phyloP scores from a whole-genome alignment of 2,329 filamentous ascomycete genomes.

The Lachnellula hyalina region DNA sequence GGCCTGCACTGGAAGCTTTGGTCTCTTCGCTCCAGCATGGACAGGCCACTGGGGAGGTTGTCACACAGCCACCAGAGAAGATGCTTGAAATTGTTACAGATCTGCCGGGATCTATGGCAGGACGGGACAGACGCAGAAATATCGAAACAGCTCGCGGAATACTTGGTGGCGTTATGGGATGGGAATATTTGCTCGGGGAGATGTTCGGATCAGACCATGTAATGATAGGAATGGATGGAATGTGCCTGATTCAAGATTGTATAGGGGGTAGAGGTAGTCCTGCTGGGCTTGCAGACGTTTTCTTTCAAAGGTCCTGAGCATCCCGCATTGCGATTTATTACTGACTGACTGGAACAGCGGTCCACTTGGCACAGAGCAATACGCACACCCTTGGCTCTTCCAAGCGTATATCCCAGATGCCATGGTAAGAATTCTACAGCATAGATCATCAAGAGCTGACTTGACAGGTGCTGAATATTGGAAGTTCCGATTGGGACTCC shows the following conservation, averaged over 20 bases:
- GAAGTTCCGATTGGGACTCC: constrained; percentile 29
- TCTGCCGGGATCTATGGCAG: constrained; percentile 21
- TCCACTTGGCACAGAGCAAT: constrained; percentile 28
- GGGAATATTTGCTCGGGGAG: constrained; percentile 34
- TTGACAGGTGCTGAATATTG: constrained; percentile 31
- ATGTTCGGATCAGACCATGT: constrained; percentile 34
- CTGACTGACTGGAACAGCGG: constrained; percentile 19
- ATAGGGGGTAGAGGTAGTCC: constrained; percentile 30
- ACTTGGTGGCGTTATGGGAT: constrained; percentile 27
- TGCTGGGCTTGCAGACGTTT: constrained; percentile 23
- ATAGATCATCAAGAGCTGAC: neutral
- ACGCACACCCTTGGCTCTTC: constrained; percentile 33
- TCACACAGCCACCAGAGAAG: constrained; percentile 8
- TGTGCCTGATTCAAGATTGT: constrained; percentile 32
- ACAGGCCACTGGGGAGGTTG: neutral
- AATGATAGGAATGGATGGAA: constrained; percentile 30
- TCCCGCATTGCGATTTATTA: neutral
- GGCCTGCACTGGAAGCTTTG: no score
- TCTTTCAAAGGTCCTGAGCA: constrained; percentile 23
- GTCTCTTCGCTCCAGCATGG: neutral
- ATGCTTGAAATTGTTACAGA: constrained; percentile 32
- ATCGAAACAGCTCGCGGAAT: constrained; percentile 11
- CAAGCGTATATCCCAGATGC: constrained; percentile 31
- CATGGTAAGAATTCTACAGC: constrained; percentile 21
- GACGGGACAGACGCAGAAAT: constrained; percentile 8